A percentile compares a stretch with the other conserved stretches of the same genome.
These are phyloP conservation scores for Exophiala sideris DNA, from an alignment of 2,329 filamentous ascomycete species.

Conservation along the genomic window DNA sequence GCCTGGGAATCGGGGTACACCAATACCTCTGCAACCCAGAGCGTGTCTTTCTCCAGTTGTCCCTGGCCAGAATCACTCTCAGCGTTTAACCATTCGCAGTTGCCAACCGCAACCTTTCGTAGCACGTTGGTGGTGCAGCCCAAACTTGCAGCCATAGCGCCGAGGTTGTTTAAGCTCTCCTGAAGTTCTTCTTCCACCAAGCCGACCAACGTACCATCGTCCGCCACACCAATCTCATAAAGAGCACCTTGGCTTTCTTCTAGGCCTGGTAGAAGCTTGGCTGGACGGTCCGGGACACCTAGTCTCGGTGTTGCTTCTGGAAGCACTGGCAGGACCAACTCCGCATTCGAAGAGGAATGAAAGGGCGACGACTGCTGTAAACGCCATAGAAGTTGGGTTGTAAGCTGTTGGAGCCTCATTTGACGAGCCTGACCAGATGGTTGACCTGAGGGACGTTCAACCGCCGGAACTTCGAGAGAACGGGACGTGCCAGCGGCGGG, in stretches of 20 bases:
- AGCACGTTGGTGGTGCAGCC: conserved; percentile 81
- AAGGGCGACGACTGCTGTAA: conserved; percentile 92
- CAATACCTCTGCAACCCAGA: conserved; percentile 88
- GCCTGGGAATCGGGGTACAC: conserved; percentile 64
- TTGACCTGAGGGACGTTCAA: conserved; percentile 37
- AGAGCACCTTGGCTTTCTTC: conserved; percentile 91
- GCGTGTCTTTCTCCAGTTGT: conserved; percentile 46
- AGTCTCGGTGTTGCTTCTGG: conserved; percentile 63
- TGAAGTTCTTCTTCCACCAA: conserved; percentile 87
- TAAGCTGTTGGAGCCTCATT: conserved; percentile 82
- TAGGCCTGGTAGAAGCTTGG: conserved; percentile 65
- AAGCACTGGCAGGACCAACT: conserved; percentile 70
- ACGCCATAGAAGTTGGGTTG: conserved; percentile 91
- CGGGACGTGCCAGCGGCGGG: conserved; percentile 29
- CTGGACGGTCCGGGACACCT: conserved; percentile 51
- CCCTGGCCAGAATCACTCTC: conserved; percentile 15
- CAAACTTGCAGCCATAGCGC: conserved; percentile 86
- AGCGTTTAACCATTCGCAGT: conserved; percentile 60
- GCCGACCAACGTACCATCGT: conserved; percentile 87
- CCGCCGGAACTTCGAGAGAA: conserved; percentile 7
- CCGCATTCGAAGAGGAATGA: conserved; percentile 73
- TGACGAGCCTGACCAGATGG: conserved; percentile 70
- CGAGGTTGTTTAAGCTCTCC: conserved; percentile 80
- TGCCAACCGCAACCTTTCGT: conserved; percentile 77
- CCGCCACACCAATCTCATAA: conserved; percentile 94